Evolutionary conservation across 805 yeast species (phyloP).

Genomic region (Candida tibetensis): DNA sequence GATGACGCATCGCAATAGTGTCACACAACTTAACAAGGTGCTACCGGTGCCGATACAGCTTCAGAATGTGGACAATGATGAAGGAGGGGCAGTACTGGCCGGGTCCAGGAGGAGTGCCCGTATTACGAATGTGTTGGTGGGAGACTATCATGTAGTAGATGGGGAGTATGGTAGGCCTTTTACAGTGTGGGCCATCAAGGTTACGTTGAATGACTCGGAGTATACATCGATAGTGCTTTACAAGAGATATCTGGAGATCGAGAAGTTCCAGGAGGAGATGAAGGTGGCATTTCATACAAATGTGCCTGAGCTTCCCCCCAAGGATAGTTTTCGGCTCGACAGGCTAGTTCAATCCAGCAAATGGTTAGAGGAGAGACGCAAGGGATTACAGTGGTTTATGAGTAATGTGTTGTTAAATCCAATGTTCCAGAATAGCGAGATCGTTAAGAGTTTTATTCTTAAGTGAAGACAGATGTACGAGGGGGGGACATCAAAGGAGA

Average conservation of each 20-base stretch:
- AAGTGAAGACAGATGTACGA: no score
- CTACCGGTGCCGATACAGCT: constrained; percentile 12
- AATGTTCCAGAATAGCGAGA: constrained; percentile 32
- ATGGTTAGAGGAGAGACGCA: constrained; percentile 55
- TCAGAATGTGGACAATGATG: constrained; percentile 18
- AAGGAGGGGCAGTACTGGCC: background rate
- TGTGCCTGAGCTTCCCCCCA: constrained; percentile 53
- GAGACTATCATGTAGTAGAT: constrained; percentile 36
- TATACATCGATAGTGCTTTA: constrained; percentile 45
- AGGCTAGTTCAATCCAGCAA: constrained; percentile 35
- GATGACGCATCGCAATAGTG: background rate
- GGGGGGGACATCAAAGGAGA: no score
- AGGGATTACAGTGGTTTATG: constrained; percentile 59
- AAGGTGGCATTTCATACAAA: constrained; percentile 32
- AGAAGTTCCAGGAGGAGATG: constrained; percentile 41
- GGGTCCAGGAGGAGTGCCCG: background rate
- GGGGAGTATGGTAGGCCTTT: constrained; percentile 39
- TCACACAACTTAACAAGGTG: constrained; percentile 25
- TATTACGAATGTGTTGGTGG: constrained; percentile 26
- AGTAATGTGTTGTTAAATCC: constrained; percentile 55
- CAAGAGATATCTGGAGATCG: constrained; percentile 68
- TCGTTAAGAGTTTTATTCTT: constrained; percentile 42
- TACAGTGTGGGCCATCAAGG: constrained; percentile 38
- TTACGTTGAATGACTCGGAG: constrained; percentile 34
- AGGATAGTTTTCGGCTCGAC: constrained; percentile 39